Base-by-base conservation (phyloP, 176 grass and related monocot genomes). In the Paspalum vaginatum region DNA sequence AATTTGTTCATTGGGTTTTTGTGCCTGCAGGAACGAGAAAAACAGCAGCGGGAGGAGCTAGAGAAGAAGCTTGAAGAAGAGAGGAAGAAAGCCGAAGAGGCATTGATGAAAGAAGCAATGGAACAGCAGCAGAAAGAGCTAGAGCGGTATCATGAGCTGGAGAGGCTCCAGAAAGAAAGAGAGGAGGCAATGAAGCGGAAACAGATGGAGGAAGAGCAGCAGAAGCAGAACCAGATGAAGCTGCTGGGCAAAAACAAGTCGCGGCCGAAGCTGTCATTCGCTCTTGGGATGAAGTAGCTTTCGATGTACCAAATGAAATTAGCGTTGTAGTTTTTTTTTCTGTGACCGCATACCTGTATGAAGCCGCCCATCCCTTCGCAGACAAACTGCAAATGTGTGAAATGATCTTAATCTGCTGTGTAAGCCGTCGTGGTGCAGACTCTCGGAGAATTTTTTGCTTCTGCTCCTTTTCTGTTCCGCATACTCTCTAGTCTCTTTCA, bases 181-280 rank as follows among this genome's bases (percentile, higher is more conserved):
- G 96, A 98, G 84, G 92, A 95, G 85, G 86, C 90, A 50, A 84
- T 91, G 92, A 87, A 89, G 56, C 91, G 79, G 75, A 98, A 93
- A 78, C 86, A 87, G 59, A 91, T 80, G 92, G 92, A 95, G 73
- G 96, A 98, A 76, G 88, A 95, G 71, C 88, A 93, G 84, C 84
- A 95, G 79, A 93, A 61, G 84, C 90, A 93, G 63, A 95, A 89
- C 65, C 92, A 98, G 81, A 95, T 93, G 84, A 98, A 98, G 86
- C 81, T 95, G 65, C 74, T 98, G 73, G 96, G 96, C 79, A 95
- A 98, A 80, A 98, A 95, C 77, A 95, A 98, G 50, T 91, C 90
- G 1, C 90, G 96, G 18, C 92, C 96, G 0, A 98, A 98, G 79
- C 70, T 98, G 56, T 95, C 92, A 18, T 98, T 98, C 45, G 86